These are phyloP conservation scores for Zea luxurians DNA, from an alignment of 176 grass and related monocot genomes.

Conservation along the genomic window DNA sequence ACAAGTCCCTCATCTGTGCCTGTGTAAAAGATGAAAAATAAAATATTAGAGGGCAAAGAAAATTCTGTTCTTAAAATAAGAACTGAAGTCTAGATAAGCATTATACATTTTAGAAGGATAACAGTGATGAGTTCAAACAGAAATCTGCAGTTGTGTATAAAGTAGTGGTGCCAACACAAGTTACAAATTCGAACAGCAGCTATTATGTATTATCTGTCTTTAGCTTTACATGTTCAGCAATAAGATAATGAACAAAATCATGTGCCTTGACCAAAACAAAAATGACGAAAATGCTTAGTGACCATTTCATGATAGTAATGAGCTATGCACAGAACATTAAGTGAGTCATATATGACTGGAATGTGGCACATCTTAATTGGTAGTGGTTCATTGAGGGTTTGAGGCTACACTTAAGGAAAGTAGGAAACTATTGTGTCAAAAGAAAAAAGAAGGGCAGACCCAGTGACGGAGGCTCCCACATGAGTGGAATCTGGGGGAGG, in stretches of 20 bases:
- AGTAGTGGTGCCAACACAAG: constrained; percentile 2
- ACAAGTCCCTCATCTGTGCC: constrained; percentile 97
- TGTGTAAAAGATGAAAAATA: constrained; percentile 37
- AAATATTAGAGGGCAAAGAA: constrained; percentile 33
- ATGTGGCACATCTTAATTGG: neutral
- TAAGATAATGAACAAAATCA: constrained; percentile 16
- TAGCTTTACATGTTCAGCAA: neutral
- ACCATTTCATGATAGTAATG: constrained; percentile 25
- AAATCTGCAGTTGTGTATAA: neutral
- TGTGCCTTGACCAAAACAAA: constrained; percentile 6
- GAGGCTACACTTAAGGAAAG: constrained; percentile 16
- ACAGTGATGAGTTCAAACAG: constrained; percentile 17
- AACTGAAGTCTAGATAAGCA: neutral
- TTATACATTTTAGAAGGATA: constrained; percentile 8
- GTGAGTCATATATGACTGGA: neutral
- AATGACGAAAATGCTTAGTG: neutral
- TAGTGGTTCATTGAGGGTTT: constrained; percentile 1
- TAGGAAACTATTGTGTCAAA: neutral
- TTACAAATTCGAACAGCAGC: constrained; percentile 16
- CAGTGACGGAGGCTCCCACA: too few species aligned
- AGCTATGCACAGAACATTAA: constrained; percentile 16
- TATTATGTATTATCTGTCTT: constrained; percentile 1
- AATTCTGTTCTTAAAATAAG: neutral
- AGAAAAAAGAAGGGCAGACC: neutral
- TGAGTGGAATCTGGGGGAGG: too few species aligned